Evolutionary conservation across 352 stramenopile genomes (phyloP).

Genomic region (Phytophthora europaea): DNA sequence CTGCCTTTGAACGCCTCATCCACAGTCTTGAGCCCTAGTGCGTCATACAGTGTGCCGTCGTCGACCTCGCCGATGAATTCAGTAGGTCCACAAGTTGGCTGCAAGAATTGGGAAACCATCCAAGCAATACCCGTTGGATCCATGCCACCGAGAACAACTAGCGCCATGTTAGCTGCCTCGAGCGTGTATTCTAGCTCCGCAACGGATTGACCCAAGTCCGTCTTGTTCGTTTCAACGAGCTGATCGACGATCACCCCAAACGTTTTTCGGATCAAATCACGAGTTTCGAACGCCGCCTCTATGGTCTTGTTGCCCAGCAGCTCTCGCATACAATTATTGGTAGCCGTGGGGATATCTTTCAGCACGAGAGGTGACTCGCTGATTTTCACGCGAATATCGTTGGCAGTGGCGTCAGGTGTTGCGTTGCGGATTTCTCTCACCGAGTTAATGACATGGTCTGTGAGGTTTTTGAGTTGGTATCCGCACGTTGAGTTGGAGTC

Average conservation of each 20-base stretch:
- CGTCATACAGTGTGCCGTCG: conserved; percentile 42
- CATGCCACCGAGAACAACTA: conserved; percentile 43
- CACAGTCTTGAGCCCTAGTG: conserved; percentile 37
- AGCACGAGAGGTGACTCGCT: conserved; percentile 35
- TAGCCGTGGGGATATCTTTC: conserved; percentile 37
- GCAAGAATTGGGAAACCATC: conserved; percentile 53
- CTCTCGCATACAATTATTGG: conserved; percentile 45
- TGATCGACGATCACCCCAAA: conserved; percentile 42
- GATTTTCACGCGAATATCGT: conserved; percentile 41
- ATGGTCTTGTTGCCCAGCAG: conserved; percentile 27
- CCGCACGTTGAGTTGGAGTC: conserved; percentile 44
- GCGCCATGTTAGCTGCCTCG: conserved; percentile 40
- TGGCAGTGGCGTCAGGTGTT: conserved; percentile 11
- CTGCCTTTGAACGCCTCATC: conserved; percentile 48
- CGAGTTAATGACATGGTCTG: conserved; percentile 33
- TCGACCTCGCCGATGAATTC: conserved; percentile 44
- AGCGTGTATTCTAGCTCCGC: conserved; percentile 40
- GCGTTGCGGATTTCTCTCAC: conserved; percentile 29
- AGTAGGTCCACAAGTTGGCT: conserved; percentile 44
- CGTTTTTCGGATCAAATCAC: conserved; percentile 40
- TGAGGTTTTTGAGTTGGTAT: conserved; percentile 44
- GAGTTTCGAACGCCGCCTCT: conserved; percentile 37
- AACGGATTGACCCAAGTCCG: conserved; percentile 24
- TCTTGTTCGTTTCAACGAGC: conserved; percentile 28
- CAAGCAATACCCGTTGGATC: conserved; percentile 52